phyloP scores from a whole-genome alignment of 2,329 filamentous ascomycete species.

The Hypoxylon rubiginosum region DNA sequence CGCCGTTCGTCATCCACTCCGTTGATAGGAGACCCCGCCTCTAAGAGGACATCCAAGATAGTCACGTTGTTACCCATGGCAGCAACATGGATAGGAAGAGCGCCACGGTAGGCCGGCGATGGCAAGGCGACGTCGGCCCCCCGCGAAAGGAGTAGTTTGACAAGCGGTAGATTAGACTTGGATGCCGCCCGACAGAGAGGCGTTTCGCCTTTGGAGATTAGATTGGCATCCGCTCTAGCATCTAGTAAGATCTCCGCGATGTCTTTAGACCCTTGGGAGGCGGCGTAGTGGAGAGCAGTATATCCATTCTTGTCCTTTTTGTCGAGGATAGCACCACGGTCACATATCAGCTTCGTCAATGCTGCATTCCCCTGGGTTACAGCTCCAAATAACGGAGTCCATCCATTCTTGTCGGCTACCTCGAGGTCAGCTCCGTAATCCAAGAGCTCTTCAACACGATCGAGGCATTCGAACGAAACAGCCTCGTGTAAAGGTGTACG shows the following conservation, averaged over 20 bases:
- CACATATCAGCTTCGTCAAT: constrained; percentile 40
- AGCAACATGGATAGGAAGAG: constrained; percentile 43
- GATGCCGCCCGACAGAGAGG: constrained; percentile 44
- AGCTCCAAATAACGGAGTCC: constrained; percentile 41
- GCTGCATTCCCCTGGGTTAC: constrained; percentile 38
- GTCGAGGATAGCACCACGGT: constrained; percentile 41
- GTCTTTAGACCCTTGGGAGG: constrained; percentile 40
- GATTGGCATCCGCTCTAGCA: constrained; percentile 42
- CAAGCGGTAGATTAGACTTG: constrained; percentile 39
- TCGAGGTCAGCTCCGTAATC: constrained; percentile 44
- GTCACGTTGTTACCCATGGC: constrained; percentile 43
- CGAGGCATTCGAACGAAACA: constrained; percentile 36
- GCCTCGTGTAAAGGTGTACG: constrained; percentile 43
- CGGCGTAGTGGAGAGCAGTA: constrained; percentile 43
- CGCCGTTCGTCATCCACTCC: constrained; percentile 38
- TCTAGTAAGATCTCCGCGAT: constrained; percentile 36
- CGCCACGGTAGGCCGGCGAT: constrained; percentile 41
- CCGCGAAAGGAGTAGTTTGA: constrained; percentile 35
- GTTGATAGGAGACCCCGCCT: constrained; percentile 39
- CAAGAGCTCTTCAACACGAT: constrained; percentile 37
- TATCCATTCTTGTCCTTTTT: constrained; percentile 44
- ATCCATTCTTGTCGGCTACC: constrained; percentile 39
- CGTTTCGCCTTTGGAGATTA: constrained; percentile 45
- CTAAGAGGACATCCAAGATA: constrained; percentile 34
- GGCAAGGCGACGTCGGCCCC: constrained; percentile 38